Percentiles rank a stretch among this genome's conserved stretches.
Conservation (phyloP, 1,284 basidiomycete genomes). For the Rhodotorula sp. region DNA sequence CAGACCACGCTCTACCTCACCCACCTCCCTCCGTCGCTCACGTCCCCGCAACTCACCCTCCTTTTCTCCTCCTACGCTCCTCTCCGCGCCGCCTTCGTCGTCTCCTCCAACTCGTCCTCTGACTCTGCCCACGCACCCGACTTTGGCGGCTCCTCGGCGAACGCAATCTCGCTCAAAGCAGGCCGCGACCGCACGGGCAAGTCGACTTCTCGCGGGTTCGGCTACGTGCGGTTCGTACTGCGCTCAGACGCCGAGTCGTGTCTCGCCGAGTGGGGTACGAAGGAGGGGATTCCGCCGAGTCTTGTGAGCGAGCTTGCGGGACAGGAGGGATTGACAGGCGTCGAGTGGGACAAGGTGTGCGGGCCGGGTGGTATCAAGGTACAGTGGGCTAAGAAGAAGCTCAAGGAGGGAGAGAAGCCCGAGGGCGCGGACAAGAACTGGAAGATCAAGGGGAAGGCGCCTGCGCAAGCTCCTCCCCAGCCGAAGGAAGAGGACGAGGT, state of each 20-base stretch:
- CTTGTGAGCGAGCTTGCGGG: conserved; percentile 33
- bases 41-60: conserved; percentile 83
- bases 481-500: conserved; percentile 10
- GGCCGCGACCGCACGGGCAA: conserved; percentile 49
- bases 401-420: conserved; percentile 52
- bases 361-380: conserved; percentile 66
- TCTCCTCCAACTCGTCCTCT: conserved; percentile 55
- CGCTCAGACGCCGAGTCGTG: conserved; percentile 82
- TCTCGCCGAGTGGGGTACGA: conserved; percentile 56
- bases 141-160: conserved; percentile 42
- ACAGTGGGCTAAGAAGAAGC: conserved; percentile 62
- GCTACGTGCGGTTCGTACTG: conserved; percentile 90
- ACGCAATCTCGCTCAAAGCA: conserved; percentile 32
- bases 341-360: conserved; percentile 51
- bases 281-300: conserved; percentile 46
- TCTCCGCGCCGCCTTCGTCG: conserved; percentile 89
- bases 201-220: conserved; percentile 90
- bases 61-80: conserved; percentile 95
- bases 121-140: conserved; percentile 6
- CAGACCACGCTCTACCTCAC: conserved; percentile 51
- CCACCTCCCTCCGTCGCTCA: conserved; percentile 76
- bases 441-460: conserved; percentile 23
- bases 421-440: conserved; percentile 48
- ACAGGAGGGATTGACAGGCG: conserved; percentile 50
- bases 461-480: conserved; percentile 52